These are phyloP conservation scores for Pythium phragmitis DNA, from an alignment of 352 stramenopile genomes.

Conservation along the genomic window DNA sequence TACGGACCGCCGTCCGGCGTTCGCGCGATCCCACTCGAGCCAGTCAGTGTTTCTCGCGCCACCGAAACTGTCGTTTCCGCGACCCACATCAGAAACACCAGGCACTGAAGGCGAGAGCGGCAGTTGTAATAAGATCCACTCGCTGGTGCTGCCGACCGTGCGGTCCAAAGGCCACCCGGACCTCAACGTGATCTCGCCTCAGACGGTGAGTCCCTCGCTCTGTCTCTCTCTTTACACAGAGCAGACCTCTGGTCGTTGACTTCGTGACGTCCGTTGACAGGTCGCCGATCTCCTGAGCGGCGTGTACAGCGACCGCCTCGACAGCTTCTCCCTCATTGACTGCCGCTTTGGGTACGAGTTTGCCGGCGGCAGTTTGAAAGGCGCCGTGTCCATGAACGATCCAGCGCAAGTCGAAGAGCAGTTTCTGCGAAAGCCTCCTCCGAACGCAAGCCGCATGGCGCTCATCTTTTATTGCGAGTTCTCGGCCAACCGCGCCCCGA, in stretches of 20 bases:
- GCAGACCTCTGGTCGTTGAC: no score
- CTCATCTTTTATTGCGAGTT: slow-evolving; percentile 77
- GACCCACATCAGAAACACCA: slow-evolving; percentile 1
- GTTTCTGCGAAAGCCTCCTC: slow-evolving; percentile 34
- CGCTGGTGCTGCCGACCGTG: slow-evolving; percentile 48
- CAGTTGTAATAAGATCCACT: slow-evolving; percentile 7
- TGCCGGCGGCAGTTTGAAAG: slow-evolving; percentile 39
- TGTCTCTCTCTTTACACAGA: not conserved
- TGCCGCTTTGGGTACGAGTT: slow-evolving; percentile 64
- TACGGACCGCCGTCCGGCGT: slow-evolving; percentile 4
- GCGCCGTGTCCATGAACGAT: slow-evolving; percentile 40
- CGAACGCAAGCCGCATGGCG: slow-evolving; percentile 35
- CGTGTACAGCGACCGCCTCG: slow-evolving; percentile 33
- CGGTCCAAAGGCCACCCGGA: slow-evolving; percentile 52
- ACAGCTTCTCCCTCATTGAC: slow-evolving; percentile 44
- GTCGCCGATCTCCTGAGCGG: slow-evolving; percentile 37
- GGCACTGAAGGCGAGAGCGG: slow-evolving; percentile 2
- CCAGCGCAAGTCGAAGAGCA: slow-evolving; percentile 40
- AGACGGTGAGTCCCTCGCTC: slow-evolving; percentile 30
- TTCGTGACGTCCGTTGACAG: slow-evolving; percentile 4
- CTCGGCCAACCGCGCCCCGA: slow-evolving; percentile 58
- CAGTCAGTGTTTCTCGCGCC: slow-evolving; percentile 26
- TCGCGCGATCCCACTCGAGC: slow-evolving; percentile 29
- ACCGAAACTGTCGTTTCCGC: slow-evolving; percentile 15
- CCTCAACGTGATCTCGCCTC: slow-evolving; percentile 55